Base-by-base conservation (phyloP, 768 basidiomycete species). In the Russula foetens region DNA sequence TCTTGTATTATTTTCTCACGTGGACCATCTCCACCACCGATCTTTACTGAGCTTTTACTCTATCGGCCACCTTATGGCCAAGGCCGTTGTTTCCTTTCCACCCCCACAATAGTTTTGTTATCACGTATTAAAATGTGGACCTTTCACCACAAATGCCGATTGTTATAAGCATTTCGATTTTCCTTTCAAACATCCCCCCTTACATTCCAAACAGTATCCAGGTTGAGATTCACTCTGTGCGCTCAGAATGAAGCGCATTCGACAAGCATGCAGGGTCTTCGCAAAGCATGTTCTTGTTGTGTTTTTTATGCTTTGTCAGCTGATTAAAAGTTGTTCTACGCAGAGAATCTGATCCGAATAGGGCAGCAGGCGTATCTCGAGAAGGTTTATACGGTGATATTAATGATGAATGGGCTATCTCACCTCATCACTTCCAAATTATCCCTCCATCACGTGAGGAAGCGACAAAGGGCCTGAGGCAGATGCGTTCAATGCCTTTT, bases 351-450 rank as follows among this genome's bases (percentile, higher is more conserved):
- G 33, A n/a, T 21, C 35, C 51, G n/a, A 26, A 45, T 45, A 50
- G 33, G 26, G 39, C 28, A 17, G 39, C 24, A 9, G 21, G n/a
- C 14, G 7, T 17, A 39, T 12, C 45, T 8, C 50, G 38, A 26
- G 56, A 19, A 19, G 55, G 9, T 6, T 7, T 39, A 28, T 33
- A 45, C 11, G 50, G 55, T 3, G 29, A 26, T 31, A 2, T 48
- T 15, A 17, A 58, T n/a, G 55, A 62, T 26, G 35, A 58, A 44
- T 62, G 61, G 61, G 61, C 50, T 19, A 33, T 53, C 39, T 23
- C 23, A 7, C 45, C 55, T 4, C 38, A 38, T 23, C 38, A 47
- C 29, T 58, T 58, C 31, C 21, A 21, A 41, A 28, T 28, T n/a
- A 3, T 6, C 21, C 3, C 38, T 19, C 21, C 43, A 3, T 35